These are phyloP conservation scores for Ophiostoma sp. DNA, from an alignment of 2,329 filamentous ascomycete genomes.

Conservation along the genomic window DNA sequence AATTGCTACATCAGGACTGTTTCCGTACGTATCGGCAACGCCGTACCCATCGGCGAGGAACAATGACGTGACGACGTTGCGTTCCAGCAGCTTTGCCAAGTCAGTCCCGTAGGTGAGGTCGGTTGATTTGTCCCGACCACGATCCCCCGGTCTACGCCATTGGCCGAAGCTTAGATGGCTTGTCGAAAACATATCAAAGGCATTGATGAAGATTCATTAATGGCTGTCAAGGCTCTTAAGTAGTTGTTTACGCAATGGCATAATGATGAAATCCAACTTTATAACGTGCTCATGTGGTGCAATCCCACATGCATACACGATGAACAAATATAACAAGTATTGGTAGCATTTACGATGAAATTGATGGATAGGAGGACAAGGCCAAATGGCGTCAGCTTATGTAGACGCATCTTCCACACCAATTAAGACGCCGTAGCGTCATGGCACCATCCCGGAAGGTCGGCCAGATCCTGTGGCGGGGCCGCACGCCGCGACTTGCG, in stretches of 20 bases:
- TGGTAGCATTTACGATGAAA: not conserved
- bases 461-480: slow-evolving; percentile 12
- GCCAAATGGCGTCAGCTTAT: not conserved
- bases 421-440: not conserved
- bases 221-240: not conserved
- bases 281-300: not conserved
- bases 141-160: not conserved
- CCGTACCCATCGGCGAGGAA: not conserved
- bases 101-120: not conserved
- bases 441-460: slow-evolving; percentile 2
- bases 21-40: not conserved
- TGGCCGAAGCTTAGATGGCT: slow-evolving; percentile 5
- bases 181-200: slow-evolving; percentile 2
- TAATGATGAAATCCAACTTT: not conserved
- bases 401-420: not conserved
- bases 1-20: not conserved
- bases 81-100: not conserved
- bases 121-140: not conserved
- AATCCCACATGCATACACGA: not conserved
- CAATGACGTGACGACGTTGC: not conserved
- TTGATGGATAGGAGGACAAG: not conserved
- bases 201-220: not conserved
- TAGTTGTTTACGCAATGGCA: not conserved
- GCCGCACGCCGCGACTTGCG: slow-evolving; percentile 9
- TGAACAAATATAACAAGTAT: not conserved